Percentiles rank a stretch among this genome's conserved stretches.
phyloP scores from a whole-genome alignment of 345 rosid species.

The Lumnitzera littorea region DNA sequence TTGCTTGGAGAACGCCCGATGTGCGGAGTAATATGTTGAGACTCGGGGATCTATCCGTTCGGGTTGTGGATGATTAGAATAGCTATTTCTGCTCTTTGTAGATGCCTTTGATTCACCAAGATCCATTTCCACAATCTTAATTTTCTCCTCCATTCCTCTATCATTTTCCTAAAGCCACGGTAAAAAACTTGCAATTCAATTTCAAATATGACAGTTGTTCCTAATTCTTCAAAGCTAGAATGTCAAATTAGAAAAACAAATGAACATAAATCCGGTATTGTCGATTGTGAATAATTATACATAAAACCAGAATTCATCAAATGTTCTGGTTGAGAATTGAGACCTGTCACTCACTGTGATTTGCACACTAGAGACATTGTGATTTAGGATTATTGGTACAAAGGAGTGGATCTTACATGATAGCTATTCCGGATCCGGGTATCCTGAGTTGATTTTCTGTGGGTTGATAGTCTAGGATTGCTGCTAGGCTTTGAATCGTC shows the following conservation, averaged over 20 bases:
- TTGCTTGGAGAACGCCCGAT: slow-evolving; percentile 19
- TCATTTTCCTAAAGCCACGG: slow-evolving; percentile 38
- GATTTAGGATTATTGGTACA: background rate
- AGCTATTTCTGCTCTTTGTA: slow-evolving; percentile 37
- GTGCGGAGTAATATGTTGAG: slow-evolving; percentile 9
- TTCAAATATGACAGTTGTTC: too few relatives aligned
- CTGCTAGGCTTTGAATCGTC: slow-evolving; percentile 32
- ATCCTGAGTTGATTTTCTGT: slow-evolving; percentile 43
- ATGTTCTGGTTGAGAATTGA: background rate
- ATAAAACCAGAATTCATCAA: background rate
- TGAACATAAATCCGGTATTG: background rate
- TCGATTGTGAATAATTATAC: background rate
- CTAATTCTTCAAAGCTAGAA: too few relatives aligned
- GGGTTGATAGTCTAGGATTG: slow-evolving; percentile 44
- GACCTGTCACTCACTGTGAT: background rate
- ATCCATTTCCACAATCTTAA: slow-evolving; percentile 87
- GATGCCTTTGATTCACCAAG: slow-evolving; percentile 29
- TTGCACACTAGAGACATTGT: too few relatives aligned
- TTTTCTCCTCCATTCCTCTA: slow-evolving; percentile 51
- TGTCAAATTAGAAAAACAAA: too few relatives aligned
- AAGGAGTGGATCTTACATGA: slow-evolving; percentile 28
- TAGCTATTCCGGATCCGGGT: slow-evolving; percentile 6
- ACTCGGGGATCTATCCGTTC: slow-evolving; percentile 27
- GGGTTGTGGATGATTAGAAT: slow-evolving; percentile 23
- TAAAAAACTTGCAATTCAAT: background rate